Conservation (phyloP, 2,329 filamentous ascomycete species). For the Daldinia eschscholtzii region DNA sequence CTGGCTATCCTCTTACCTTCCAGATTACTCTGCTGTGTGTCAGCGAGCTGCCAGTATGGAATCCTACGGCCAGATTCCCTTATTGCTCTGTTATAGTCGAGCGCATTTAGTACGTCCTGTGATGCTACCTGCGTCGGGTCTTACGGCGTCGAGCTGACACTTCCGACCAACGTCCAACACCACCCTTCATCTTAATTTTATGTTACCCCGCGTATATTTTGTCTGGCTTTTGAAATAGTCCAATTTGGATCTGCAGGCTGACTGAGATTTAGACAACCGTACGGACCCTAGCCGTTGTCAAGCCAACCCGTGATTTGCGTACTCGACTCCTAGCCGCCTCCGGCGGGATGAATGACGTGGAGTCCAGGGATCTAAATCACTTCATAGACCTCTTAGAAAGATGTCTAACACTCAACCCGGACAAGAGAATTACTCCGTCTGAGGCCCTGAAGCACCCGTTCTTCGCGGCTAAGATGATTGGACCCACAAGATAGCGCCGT, state of each 20-base stretch:
- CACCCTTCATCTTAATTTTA: conserved; percentile 23
- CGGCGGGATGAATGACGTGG: conserved; percentile 78
- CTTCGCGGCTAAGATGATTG: conserved; percentile 66
- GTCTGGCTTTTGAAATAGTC: background rate
- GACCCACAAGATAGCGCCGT: conserved; percentile 43
- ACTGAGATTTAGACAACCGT: conserved; percentile 68
- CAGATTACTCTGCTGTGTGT: conserved; percentile 21
- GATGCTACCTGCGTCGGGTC: conserved; percentile 29
- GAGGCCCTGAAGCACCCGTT: conserved; percentile 94
- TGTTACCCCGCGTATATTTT: conserved; percentile 24
- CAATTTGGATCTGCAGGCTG: conserved; percentile 24
- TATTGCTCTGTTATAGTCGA: conserved; percentile 26
- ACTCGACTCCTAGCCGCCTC: conserved; percentile 81
- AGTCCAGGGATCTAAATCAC: conserved; percentile 81
- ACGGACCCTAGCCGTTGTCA: conserved; percentile 75
- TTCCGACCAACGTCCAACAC: conserved; percentile 18
- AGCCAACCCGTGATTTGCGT: conserved; percentile 85
- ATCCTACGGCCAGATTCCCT: conserved; percentile 36
- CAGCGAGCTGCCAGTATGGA: conserved; percentile 11
- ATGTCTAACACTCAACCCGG: conserved; percentile 89
- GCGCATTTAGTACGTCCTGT: conserved; percentile 23
- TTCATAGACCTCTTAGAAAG: conserved; percentile 91
- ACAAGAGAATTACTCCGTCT: conserved; percentile 87
- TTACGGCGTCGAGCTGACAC: conserved; percentile 28
- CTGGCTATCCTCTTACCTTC: conserved; percentile 14